Evolutionary conservation across 1,139 yeast genomes (phyloP).

Genomic region (Wickerhamiella infanticola): DNA sequence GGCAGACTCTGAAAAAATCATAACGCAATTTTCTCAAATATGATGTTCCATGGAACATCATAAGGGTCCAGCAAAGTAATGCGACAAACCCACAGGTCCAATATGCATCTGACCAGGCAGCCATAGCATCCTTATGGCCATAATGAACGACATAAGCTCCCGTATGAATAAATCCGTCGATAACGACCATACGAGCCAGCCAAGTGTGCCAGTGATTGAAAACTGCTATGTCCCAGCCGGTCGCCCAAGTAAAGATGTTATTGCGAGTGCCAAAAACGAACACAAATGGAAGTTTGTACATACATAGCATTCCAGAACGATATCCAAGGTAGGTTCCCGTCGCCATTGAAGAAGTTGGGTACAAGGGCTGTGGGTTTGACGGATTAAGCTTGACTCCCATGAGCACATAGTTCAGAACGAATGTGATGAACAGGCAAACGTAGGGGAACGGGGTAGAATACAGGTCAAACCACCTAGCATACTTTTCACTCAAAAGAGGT

Average conservation of each 20-base stretch:
- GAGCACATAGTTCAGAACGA: conserved; percentile 1
- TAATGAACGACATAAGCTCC: conserved; percentile 9
- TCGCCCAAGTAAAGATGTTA: conserved; percentile 39
- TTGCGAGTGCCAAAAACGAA: conserved; percentile 47
- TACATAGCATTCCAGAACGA: conserved; percentile 43
- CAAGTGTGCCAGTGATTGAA: conserved; percentile 46
- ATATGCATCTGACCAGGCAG: conserved; percentile 13
- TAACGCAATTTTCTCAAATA: conserved; percentile 26
- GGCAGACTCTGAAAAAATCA: conserved; percentile 32
- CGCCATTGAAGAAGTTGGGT: background rate
- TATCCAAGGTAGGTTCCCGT: conserved; percentile 29
- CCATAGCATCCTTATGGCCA: conserved; percentile 9
- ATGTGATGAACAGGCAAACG: background rate
- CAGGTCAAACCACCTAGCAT: conserved; percentile 1
- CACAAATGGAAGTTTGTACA: conserved; percentile 37
- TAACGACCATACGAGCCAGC: conserved; percentile 36
- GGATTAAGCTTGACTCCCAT: conserved; percentile 1
- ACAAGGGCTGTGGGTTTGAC: background rate
- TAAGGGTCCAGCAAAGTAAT: conserved; percentile 18
- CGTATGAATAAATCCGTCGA: conserved; percentile 27
- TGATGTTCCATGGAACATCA: conserved; percentile 29
- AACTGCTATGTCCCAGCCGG: conserved; percentile 47
- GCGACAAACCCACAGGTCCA: conserved; percentile 27
- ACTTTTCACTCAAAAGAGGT: conserved; percentile 1
- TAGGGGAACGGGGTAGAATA: conserved; percentile 5